A percentile compares a stretch with the other conserved stretches of the same genome.
These are phyloP conservation scores for Cyberlindnera galapagoensis DNA, from an alignment of 805 yeast species.

Conservation along the genomic window DNA sequence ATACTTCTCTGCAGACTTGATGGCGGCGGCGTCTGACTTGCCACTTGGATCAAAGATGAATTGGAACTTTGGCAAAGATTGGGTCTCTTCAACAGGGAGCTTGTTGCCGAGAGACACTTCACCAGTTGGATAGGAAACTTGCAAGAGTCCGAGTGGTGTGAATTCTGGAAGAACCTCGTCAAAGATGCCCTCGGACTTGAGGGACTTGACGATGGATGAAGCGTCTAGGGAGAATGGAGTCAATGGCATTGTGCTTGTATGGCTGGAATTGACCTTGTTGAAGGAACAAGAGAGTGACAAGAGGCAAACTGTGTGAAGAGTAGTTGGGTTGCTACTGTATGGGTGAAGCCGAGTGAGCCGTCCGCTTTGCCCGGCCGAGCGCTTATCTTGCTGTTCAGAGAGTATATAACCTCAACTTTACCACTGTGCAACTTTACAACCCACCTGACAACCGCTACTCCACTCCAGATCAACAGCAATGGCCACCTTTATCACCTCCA, in stretches of 20 bases:
- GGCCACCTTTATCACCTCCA: constrained; percentile 33
- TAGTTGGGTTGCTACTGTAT: no score
- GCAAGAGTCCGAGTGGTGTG: constrained; percentile 35
- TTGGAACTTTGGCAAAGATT: constrained; percentile 56
- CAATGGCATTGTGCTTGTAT: constrained; percentile 16
- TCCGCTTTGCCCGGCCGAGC: no score
- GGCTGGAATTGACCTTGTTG: no score
- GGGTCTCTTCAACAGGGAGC: constrained; percentile 58
- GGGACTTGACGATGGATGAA: constrained; percentile 28
- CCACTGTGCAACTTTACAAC: no score
- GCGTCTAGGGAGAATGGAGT: constrained; percentile 23
- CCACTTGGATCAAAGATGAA: constrained; percentile 38
- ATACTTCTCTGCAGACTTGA: constrained; percentile 39
- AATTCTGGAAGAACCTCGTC: constrained; percentile 34
- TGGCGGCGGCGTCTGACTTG: constrained; percentile 14
- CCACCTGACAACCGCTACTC: no score
- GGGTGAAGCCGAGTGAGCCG: no score
- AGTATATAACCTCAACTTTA: no score
- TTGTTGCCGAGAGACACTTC: constrained; percentile 80
- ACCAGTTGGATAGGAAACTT: constrained; percentile 54
- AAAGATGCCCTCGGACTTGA: constrained; percentile 34
- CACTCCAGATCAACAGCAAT: no score
- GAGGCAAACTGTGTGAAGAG: no score
- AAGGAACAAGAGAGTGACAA: no score
- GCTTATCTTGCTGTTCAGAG: no score